Conservation (phyloP, 2,329 filamentous ascomycete species). For the Magnaporthiopsis rhizophila region DNA sequence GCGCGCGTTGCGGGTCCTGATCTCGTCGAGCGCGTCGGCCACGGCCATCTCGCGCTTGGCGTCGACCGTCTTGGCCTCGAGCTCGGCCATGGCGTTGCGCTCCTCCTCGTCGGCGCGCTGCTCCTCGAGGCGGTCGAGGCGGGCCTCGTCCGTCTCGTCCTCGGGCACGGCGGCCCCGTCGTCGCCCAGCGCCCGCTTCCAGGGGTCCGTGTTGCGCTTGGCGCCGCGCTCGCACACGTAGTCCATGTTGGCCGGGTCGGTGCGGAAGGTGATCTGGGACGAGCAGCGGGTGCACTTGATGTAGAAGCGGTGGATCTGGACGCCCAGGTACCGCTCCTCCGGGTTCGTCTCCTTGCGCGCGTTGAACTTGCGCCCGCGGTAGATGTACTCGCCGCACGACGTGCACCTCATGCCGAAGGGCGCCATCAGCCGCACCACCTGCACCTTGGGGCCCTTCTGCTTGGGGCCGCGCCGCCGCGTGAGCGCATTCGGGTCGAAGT, state of each 20-base stretch:
- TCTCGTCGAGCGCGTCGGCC: conserved; percentile 91
- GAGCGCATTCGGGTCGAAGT: conserved; percentile 86
- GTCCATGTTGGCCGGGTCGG: conserved; percentile 91
- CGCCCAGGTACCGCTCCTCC: conserved; percentile 80
- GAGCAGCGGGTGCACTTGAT: conserved; percentile 83
- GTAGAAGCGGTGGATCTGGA: conserved; percentile 85
- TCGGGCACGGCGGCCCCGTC: conserved; percentile 24
- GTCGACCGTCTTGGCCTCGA: conserved; percentile 89
- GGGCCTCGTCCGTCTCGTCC: conserved; percentile 80
- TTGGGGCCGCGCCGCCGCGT: conserved; percentile 51
- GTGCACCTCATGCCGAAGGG: conserved; percentile 73
- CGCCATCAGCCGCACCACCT: conserved; percentile 85
- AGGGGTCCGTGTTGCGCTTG: conserved; percentile 88
- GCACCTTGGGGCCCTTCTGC: conserved; percentile 66
- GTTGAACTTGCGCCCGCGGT: conserved; percentile 80
- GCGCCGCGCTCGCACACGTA: conserved; percentile 67
- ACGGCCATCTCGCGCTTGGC: conserved; percentile 94
- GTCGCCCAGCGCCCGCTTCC: conserved; percentile 56
- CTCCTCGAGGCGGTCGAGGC: conserved; percentile 72
- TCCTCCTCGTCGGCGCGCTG: conserved; percentile 66
- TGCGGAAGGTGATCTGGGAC: conserved; percentile 85
- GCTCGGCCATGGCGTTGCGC: conserved; percentile 85
- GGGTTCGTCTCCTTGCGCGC: conserved; percentile 83
- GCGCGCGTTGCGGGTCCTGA: conserved; percentile 81
- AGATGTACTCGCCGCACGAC: conserved; percentile 23